Evolutionary conservation across 2,329 filamentous ascomycete species (phyloP), one percentile per base, ranked within the genome.

Genomic region (Fusarium scirpi): DNA sequence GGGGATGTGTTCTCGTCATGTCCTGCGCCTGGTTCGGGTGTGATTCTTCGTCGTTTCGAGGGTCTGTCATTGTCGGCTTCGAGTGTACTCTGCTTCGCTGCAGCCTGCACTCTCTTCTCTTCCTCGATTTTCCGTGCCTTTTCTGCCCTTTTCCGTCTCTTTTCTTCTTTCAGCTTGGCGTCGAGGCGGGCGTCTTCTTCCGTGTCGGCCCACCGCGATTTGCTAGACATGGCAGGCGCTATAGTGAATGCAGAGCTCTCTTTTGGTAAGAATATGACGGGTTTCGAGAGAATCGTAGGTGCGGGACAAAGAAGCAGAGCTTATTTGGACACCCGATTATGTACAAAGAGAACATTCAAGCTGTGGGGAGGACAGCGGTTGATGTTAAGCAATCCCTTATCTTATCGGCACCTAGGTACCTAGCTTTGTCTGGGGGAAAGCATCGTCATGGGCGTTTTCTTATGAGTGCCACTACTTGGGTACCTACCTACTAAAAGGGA

Each of bases 201-300:
- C 47, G 92, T 90, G 76, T 94, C 89, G 70, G 92, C 93, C 96
- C 96, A 99, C 80, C 95, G 90, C 53, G 95, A 98, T 78, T 89
- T 90, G 57, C 84, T 84, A 49, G 89, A 85, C 89, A 92, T 92
- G 48, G 59, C 72, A 62, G 51, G 47, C 22, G 22, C 40, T 48
- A 32, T 34, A 30, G 30, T 43, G 20, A 27, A 18, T 20, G 25
- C 30, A 27, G 24, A 22, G 30, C 30, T n/a, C n/a, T 41, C n/a
- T 18, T 38, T 22, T n/a, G 45, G 38, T 48, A 32, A 18, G 12
- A 51, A 29, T 16, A 20, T 24, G 22, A 12, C 16, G 12, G 15
- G 5, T 8, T 18, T 29, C 11, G 27, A 8, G 20, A 4, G 6
- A 25, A 24, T 10, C 27, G 10, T 29, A 25, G 24, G 8, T 34